Percentiles rank a stretch among this genome's conserved stretches.
Evolutionary conservation across 345 rosid species (phyloP).

Genomic region (Salix koriyanagi): DNA sequence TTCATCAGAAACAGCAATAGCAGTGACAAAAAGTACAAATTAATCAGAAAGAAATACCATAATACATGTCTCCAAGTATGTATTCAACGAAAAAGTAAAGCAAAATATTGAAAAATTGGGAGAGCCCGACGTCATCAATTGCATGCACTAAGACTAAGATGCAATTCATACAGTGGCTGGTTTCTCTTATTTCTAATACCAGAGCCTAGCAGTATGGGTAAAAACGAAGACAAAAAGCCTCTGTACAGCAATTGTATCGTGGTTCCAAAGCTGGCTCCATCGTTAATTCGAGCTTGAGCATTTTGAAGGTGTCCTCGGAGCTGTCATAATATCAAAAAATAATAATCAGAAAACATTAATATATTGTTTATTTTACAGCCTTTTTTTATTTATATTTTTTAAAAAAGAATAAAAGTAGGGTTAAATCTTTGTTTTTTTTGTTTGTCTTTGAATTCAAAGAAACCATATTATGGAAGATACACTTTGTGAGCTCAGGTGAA

Average conservation of each 20-base stretch:
- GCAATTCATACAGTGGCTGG: not conserved
- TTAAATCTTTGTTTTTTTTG: too few relatives aligned
- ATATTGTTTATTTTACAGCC: too few relatives aligned
- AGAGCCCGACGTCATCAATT: slow-evolving; percentile 12
- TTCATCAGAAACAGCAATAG: too few relatives aligned
- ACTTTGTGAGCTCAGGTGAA: too few relatives aligned
- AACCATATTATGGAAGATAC: too few relatives aligned
- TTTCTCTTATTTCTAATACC: slow-evolving; percentile 5
- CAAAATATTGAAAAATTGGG: slow-evolving; percentile 1
- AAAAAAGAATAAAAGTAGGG: too few relatives aligned
- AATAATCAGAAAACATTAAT: too few relatives aligned
- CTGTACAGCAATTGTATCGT: slow-evolving; percentile 21
- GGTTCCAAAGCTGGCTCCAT: not conserved
- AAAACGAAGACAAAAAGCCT: slow-evolving; percentile 12
- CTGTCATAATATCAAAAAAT: slow-evolving; percentile 10
- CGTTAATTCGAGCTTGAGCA: slow-evolving; percentile 32
- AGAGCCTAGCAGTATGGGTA: not conserved
- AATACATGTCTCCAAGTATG: too few relatives aligned
- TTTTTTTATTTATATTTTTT: too few relatives aligned
- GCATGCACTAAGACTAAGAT: not conserved
- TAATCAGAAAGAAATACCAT: too few relatives aligned
- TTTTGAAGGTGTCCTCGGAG: slow-evolving; percentile 32
- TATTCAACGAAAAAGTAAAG: not conserved
- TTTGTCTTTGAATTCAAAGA: too few relatives aligned
- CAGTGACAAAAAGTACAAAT: too few relatives aligned